These are phyloP conservation scores for Cryptococcus floricola DNA, from an alignment of 1,284 basidiomycete species.

Conservation along the genomic window DNA sequence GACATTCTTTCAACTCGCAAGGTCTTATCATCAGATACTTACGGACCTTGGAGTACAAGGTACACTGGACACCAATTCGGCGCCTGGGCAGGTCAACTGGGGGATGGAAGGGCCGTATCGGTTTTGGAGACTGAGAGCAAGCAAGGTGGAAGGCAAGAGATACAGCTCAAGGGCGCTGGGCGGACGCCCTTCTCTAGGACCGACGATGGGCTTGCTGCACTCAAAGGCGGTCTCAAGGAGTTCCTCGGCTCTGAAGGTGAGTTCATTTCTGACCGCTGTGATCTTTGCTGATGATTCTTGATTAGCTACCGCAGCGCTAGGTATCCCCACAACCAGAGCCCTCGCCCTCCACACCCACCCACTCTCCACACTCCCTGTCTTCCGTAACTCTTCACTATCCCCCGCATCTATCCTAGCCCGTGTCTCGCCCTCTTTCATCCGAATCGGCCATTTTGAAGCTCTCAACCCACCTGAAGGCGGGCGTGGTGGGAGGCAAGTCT, in stretches of 20 bases:
- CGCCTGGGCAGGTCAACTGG: conserved; percentile 90
- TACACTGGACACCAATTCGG: conserved; percentile 91
- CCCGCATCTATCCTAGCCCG: conserved; percentile 76
- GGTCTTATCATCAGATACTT: conserved; percentile 62
- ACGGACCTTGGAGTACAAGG: conserved; percentile 81
- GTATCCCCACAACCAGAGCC: conserved; percentile 84
- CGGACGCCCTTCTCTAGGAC: conserved; percentile 87
- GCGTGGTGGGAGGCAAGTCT: conserved; percentile 54
- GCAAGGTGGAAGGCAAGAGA: conserved; percentile 62
- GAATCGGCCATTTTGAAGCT: conserved; percentile 88
- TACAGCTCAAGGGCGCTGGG: conserved; percentile 92
- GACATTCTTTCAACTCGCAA: conserved; percentile 76
- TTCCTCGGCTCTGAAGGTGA: conserved; percentile 80
- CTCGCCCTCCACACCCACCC: conserved; percentile 77
- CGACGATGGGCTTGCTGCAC: conserved; percentile 89
- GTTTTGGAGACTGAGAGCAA: conserved; percentile 71
- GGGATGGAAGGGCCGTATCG: conserved; percentile 89
- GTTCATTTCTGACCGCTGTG: conserved; percentile 4
- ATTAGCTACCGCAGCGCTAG: conserved; percentile 77
- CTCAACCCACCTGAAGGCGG: conserved; percentile 63
- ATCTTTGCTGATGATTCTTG: background rate
- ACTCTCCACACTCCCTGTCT: conserved; percentile 59
- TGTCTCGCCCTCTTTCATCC: conserved; percentile 82
- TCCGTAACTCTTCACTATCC: conserved; percentile 70
- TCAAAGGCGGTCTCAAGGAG: conserved; percentile 88